A percentile compares a stretch with the other conserved stretches of the same genome.
Evolutionary conservation across 176 grass and related monocot species (phyloP).

Genomic region (Musa acuminata): DNA sequence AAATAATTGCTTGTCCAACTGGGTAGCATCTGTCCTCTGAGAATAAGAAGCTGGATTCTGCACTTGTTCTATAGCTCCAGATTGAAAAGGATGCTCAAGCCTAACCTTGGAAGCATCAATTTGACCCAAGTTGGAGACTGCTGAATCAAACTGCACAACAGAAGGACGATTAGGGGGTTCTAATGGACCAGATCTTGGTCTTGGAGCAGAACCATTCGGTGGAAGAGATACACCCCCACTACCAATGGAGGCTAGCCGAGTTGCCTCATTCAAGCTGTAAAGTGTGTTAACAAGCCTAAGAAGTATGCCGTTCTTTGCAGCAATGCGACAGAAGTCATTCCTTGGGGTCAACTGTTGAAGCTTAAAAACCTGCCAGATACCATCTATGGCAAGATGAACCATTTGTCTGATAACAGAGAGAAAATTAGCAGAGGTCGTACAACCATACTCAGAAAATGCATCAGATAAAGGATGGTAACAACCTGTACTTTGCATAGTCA

Average conservation of each 20-base stretch:
- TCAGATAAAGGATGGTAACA: constrained; percentile 7
- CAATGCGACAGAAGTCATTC: constrained; percentile 96
- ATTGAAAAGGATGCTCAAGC: constrained; percentile 50
- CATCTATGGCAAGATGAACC: constrained; percentile 97
- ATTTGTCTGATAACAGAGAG: constrained; percentile 50
- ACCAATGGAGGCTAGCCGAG: constrained; percentile 59
- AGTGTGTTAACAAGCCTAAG: constrained; percentile 80
- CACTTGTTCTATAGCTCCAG: constrained; percentile 41
- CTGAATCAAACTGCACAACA: not conserved
- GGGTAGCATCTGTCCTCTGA: constrained; percentile 8
- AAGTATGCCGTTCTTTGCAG: constrained; percentile 89
- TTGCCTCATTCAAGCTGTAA: constrained; percentile 97
- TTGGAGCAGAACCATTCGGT: constrained; percentile 68
- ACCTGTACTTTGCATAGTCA: constrained; percentile 97
- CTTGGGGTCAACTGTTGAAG: constrained; percentile 73
- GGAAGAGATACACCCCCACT: constrained; percentile 58
- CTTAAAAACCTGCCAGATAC: constrained; percentile 96
- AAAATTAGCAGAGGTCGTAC: constrained; percentile 26
- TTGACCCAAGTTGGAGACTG: not conserved
- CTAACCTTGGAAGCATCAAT: constrained; percentile 36
- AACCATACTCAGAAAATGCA: constrained; percentile 14
- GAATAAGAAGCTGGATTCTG: constrained; percentile 23
- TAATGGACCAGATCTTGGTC: constrained; percentile 63
- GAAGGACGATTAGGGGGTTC: constrained; percentile 31
- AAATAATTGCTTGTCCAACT: constrained; percentile 1